phyloP scores from a whole-genome alignment of 495 filamentous ascomycete species.

The Clavariopsis aquatica region DNA sequence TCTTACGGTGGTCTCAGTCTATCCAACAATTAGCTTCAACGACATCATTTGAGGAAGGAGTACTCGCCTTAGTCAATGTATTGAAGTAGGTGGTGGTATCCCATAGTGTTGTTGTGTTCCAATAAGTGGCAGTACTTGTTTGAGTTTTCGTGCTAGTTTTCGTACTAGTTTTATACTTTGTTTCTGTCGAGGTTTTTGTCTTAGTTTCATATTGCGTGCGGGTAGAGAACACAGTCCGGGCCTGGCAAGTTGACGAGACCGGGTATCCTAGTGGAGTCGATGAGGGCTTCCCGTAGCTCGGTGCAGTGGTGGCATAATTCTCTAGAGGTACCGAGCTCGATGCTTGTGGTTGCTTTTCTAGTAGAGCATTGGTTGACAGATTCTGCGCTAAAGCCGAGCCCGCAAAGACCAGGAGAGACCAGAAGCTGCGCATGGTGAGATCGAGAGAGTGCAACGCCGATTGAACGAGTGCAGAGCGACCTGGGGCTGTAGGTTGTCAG shows the following conservation, averaged over 20 bases:
- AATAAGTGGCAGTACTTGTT: neutral
- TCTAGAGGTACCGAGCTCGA: neutral
- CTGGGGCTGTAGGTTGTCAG: slow-evolving; percentile 19
- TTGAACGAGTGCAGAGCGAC: slow-evolving; percentile 30
- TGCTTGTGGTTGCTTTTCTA: neutral
- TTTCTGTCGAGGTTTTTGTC: neutral
- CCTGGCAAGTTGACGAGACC: no score
- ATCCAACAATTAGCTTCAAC: neutral
- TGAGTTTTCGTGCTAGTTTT: neutral
- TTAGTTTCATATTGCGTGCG: neutral
- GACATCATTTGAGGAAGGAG: neutral
- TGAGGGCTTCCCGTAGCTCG: no score
- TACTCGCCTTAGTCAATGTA: neutral
- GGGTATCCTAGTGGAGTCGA: no score
- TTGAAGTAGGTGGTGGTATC: slow-evolving; percentile 10
- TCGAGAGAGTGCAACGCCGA: slow-evolving; percentile 26
- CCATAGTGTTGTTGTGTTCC: slow-evolving; percentile 22
- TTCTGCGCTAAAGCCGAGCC: slow-evolving; percentile 11
- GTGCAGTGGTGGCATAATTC: no score
- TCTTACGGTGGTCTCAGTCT: slow-evolving; percentile 8
- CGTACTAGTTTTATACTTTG: neutral
- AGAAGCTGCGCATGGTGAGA: slow-evolving; percentile 31
- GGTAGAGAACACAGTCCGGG: neutral
- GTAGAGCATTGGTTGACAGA: slow-evolving; percentile 4
- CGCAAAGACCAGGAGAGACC: slow-evolving; percentile 23